Evolutionary conservation across 129 eudicot species (phyloP).

Genomic region (Rutidosis leptorrhynchoides): DNA sequence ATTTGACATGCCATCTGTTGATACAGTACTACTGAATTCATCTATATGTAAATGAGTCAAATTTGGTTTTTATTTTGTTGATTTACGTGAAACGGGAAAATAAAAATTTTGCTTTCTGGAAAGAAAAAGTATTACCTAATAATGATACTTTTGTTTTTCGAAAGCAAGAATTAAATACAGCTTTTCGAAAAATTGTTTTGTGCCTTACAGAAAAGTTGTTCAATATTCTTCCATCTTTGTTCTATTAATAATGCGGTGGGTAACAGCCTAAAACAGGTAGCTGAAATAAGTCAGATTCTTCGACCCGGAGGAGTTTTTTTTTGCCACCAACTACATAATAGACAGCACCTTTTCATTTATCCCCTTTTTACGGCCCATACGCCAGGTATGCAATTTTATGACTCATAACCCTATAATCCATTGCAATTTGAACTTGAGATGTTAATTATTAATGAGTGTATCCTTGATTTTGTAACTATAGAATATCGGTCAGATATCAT

Average conservation of each 20-base stretch:
- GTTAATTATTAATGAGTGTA: background rate
- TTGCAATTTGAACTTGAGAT: background rate
- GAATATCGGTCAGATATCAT: constrained; percentile 60
- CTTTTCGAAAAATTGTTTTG: no score
- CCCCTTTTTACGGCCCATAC: constrained; percentile 49
- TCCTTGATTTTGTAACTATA: constrained; percentile 24
- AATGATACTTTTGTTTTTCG: background rate
- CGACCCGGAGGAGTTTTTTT: constrained; percentile 90
- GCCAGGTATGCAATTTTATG: constrained; percentile 48
- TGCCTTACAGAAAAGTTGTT: background rate
- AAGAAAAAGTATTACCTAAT: background rate
- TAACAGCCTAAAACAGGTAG: constrained; percentile 83
- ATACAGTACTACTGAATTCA: no score
- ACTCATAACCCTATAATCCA: background rate
- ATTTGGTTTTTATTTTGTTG: background rate
- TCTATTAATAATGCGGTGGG: background rate
- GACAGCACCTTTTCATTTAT: constrained; percentile 52
- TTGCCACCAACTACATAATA: constrained; percentile 69
- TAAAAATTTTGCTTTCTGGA: no score
- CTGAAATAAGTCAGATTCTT: constrained; percentile 82
- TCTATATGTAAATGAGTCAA: no score
- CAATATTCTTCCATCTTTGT: background rate
- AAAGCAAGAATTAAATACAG: no score
- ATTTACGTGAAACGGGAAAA: background rate
- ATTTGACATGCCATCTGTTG: no score